phyloP scores from a whole-genome alignment of 345 rosid genomes.

The Brassica incana region DNA sequence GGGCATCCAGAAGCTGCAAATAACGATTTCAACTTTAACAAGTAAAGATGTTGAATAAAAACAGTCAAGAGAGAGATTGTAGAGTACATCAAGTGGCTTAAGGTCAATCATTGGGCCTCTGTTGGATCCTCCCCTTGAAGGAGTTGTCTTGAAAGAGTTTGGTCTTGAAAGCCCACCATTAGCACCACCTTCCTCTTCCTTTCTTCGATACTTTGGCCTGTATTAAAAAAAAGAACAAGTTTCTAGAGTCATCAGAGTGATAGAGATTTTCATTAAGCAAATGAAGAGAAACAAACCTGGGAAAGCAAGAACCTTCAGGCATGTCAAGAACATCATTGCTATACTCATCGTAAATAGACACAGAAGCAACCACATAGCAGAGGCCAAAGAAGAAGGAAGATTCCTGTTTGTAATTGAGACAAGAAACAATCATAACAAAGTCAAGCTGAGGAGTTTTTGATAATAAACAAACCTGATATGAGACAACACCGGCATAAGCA shows the following conservation, averaged over 20 bases:
- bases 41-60: neutral
- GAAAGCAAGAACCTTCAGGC: slow-evolving; percentile 96
- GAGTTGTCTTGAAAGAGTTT: slow-evolving; percentile 56
- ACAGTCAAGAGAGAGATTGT: neutral
- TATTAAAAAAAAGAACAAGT: neutral
- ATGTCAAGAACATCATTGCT: slow-evolving; percentile 89
- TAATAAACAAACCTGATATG: slow-evolving; percentile 51
- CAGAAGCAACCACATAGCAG: slow-evolving; percentile 72
- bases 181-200: slow-evolving; percentile 23
- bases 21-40: neutral
- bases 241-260: neutral
- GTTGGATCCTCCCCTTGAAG: slow-evolving; percentile 54
- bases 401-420: slow-evolving; percentile 43
- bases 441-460: neutral
- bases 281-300: slow-evolving; percentile 43
- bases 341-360: slow-evolving; percentile 89
- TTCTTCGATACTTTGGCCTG: slow-evolving; percentile 58
- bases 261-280: neutral
- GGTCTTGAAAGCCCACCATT: slow-evolving; percentile 42
- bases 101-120: slow-evolving; percentile 57
- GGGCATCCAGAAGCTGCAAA: slow-evolving; percentile 59
- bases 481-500: slow-evolving; percentile 72
- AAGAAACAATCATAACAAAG: neutral
- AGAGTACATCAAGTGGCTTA: slow-evolving; percentile 76
- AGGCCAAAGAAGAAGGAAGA: slow-evolving; percentile 87